These are phyloP conservation scores for Pyrenochaeta sp. DNA, from an alignment of 2,329 filamentous ascomycete species.

Conservation along the genomic window DNA sequence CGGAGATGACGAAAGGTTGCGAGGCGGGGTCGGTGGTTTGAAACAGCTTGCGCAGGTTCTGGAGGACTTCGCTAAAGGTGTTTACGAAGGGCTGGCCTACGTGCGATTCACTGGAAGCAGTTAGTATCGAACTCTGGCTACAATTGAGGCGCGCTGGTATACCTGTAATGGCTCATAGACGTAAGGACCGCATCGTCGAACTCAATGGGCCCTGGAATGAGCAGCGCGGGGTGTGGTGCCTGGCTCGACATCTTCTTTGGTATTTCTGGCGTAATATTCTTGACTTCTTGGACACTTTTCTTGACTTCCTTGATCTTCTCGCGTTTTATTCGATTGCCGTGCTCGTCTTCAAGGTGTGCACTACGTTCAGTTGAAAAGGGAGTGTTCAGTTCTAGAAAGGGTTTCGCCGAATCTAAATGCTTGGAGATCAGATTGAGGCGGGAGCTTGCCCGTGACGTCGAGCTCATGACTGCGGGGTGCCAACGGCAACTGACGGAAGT, in stretches of 20 bases:
- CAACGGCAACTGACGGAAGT: conserved; percentile 37
- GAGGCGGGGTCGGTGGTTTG: conserved; percentile 82
- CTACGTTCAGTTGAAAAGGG: conserved; percentile 69
- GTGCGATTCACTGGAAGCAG: conserved; percentile 79
- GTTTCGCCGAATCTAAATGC: conserved; percentile 63
- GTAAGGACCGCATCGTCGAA: conserved; percentile 96
- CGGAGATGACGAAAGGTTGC: conserved; percentile 92
- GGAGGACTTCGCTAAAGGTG: conserved; percentile 87
- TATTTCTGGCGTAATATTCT: conserved; percentile 24
- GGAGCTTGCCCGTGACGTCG: conserved; percentile 53
- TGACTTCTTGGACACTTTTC: conserved; percentile 8
- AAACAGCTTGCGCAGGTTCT: conserved; percentile 91
- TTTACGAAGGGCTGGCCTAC: conserved; percentile 89
- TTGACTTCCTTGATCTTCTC: conserved; percentile 13
- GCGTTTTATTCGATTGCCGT: conserved; percentile 50
- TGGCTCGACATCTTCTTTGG: conserved; percentile 63
- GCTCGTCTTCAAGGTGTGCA: conserved; percentile 61
- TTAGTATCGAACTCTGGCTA: conserved; percentile 9
- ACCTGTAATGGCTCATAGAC: conserved; percentile 95
- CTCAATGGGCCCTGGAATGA: conserved; percentile 97
- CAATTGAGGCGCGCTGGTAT: conserved; percentile 17
- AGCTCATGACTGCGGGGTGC: conserved; percentile 43
- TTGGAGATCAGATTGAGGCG: conserved; percentile 68
- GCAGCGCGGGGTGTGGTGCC: conserved; percentile 73
- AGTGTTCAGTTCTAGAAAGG: conserved; percentile 68